Evolutionary conservation across 139 green algal genomes (phyloP), one percentile per base, ranked within the genome.

Genomic region (Ettlia oleoabundans): DNA sequence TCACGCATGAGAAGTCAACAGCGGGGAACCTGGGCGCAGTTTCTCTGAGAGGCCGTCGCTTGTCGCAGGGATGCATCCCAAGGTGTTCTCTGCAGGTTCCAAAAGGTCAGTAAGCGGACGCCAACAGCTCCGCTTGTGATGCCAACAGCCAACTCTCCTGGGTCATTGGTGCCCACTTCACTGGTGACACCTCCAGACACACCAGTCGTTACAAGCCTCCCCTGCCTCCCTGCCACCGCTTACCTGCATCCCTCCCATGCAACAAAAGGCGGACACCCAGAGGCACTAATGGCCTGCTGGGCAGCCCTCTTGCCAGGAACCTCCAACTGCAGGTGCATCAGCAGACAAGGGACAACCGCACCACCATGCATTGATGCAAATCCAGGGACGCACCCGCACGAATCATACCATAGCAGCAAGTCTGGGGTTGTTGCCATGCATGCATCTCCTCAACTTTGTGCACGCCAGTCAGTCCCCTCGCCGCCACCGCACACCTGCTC

Each of bases 201-300:
- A n/a, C n/a, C n/a, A n/a, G n/a, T n/a, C n/a, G n/a, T n/a, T n/a
- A n/a, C n/a, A n/a, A n/a, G n/a, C n/a, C n/a, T n/a, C n/a, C n/a
- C n/a, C n/a, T n/a, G n/a, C n/a, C n/a, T n/a, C n/a, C n/a, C n/a
- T n/a, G n/a, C n/a, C n/a, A n/a, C n/a, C n/a, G n/a, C n/a, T n/a
- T n/a, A n/a, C n/a, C n/a, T 76, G 75, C 75, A 81, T 0, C 86
- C 80, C 84, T 93, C 90, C 35, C 86, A 85, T 1, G 80, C 82
- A 4, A 93, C 26, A 38, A 93, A 87, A 15, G 88, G 90, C 3
- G 88, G 88, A 65, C 77, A 86, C 40, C 86, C 90, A 3, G 69
- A 58, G 18, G 80, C 70, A 19, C 38, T 77, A 26, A 93, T 78
- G 53, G 85, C 90, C 9, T n/a, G 47, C n/a, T 85, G 84, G 22